These are phyloP conservation scores for Colletotrichum sojae DNA, from an alignment of 2,329 filamentous ascomycete species.

Conservation along the genomic window DNA sequence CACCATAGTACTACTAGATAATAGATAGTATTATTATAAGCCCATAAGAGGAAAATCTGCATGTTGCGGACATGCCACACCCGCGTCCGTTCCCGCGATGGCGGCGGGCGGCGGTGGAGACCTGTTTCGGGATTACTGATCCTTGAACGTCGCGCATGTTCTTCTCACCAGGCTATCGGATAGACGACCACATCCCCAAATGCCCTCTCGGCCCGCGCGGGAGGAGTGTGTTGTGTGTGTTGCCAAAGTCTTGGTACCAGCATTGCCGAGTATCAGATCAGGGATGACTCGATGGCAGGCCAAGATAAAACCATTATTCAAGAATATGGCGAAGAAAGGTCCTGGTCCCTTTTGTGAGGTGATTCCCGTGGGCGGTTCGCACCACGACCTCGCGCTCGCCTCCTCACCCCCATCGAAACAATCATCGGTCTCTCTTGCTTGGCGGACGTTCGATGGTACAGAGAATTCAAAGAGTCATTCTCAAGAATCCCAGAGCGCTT, in stretches of 20 bases:
- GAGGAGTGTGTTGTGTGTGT: neutral
- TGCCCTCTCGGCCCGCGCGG: too few relatives aligned
- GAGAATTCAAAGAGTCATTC: too few relatives aligned
- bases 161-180: too few relatives aligned
- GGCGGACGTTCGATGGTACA: neutral
- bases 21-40: neutral
- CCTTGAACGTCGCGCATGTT: neutral
- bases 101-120: neutral
- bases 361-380: neutral
- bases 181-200: too few relatives aligned
- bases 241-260: neutral
- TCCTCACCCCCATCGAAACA: neutral
- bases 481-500: neutral
- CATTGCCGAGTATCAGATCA: neutral
- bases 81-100: constrained; percentile 1
- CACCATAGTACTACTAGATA: too few relatives aligned
- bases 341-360: neutral
- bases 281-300: neutral
- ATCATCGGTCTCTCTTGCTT: neutral
- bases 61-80: constrained; percentile 10
- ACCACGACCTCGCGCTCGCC: neutral
- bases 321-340: neutral
- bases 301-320: too few relatives aligned
- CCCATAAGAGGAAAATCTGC: neutral
- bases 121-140: constrained; percentile 13